These are phyloP conservation scores for Cucumis hystrix DNA, from an alignment of 306 rosid genomes.

Conservation along the genomic window DNA sequence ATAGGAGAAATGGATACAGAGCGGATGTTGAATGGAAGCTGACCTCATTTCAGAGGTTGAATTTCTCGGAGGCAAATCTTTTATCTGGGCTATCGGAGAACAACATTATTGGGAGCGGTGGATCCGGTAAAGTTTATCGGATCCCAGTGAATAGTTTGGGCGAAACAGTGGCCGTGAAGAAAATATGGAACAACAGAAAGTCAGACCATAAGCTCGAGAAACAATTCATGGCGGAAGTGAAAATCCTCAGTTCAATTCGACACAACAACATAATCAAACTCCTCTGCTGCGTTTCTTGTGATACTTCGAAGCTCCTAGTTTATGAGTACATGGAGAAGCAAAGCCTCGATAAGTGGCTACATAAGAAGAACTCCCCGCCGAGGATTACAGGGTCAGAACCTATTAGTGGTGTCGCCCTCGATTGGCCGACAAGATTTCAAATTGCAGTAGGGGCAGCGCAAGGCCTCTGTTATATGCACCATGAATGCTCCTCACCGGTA, in stretches of 20 bases:
- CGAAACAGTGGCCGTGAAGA: conserved; percentile 54
- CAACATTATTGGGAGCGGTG: conserved; percentile 59
- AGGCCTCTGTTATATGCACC: conserved; percentile 85
- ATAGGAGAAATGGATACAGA: conserved; percentile 18
- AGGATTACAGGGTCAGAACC: conserved; percentile 5
- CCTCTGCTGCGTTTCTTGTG: conserved; percentile 44
- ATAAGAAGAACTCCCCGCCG: conserved; percentile 18
- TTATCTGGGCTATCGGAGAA: conserved; percentile 24
- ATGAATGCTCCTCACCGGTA: conserved; percentile 47
- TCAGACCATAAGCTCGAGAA: conserved; percentile 48
- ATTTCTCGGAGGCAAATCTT: conserved; percentile 44
- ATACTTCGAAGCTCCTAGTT: conserved; percentile 55
- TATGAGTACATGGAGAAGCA: conserved; percentile 51
- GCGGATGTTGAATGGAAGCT: conserved; percentile 45
- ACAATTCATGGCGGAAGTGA: conserved; percentile 60
- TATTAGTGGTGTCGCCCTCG: conserved; percentile 12
- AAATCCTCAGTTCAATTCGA: conserved; percentile 50
- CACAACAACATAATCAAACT: conserved; percentile 75
- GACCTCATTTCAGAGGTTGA: conserved; percentile 46
- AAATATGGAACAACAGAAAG: conserved; percentile 35
- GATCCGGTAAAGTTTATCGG: conserved; percentile 70
- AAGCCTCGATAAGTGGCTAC: conserved; percentile 71
- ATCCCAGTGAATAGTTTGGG: conserved; percentile 15
- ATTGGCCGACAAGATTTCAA: conserved; percentile 61
- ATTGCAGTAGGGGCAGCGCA: conserved; percentile 63